Conservation (phyloP, 805 yeast genomes). For the Spathaspora boniae region DNA sequence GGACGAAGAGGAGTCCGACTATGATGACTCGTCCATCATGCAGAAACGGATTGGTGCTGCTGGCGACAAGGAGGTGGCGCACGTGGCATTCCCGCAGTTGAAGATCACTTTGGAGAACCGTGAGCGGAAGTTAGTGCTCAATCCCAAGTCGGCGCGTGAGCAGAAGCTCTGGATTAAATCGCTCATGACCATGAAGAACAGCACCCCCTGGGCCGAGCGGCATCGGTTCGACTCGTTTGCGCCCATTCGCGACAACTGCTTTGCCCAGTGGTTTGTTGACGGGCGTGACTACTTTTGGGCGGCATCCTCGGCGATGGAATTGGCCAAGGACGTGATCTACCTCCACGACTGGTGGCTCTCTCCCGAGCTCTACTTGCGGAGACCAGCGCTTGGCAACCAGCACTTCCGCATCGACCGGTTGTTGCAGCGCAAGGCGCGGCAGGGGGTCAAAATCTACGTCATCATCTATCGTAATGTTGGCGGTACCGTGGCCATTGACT, state of each 20-base stretch:
- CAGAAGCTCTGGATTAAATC: slow-evolving; percentile 75
- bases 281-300: slow-evolving; percentile 98
- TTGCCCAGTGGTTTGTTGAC: slow-evolving; percentile 97
- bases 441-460: slow-evolving; percentile 91
- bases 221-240: slow-evolving; percentile 85
- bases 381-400: slow-evolving; percentile 95
- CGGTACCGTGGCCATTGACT: slow-evolving; percentile 87
- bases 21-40: slow-evolving; percentile 37
- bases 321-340: slow-evolving; percentile 90
- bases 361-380: slow-evolving; percentile 87
- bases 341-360: slow-evolving; percentile 99
- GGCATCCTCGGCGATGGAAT: slow-evolving; percentile 81
- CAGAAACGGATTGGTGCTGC: slow-evolving; percentile 21
- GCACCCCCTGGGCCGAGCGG: slow-evolving; percentile 64
- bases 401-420: slow-evolving; percentile 89
- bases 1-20: slow-evolving; percentile 42
- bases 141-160: slow-evolving; percentile 63
- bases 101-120: slow-evolving; percentile 60
- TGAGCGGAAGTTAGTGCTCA: slow-evolving; percentile 73
- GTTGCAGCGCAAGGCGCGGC: slow-evolving; percentile 83
- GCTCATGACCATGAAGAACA: slow-evolving; percentile 61
- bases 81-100: slow-evolving; percentile 51
- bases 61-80: slow-evolving; percentile 24
- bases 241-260: slow-evolving; percentile 79
- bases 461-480: slow-evolving; percentile 94